Conservation (phyloP, 139 green algal genomes). For the Pleodorina starrii region DNA sequence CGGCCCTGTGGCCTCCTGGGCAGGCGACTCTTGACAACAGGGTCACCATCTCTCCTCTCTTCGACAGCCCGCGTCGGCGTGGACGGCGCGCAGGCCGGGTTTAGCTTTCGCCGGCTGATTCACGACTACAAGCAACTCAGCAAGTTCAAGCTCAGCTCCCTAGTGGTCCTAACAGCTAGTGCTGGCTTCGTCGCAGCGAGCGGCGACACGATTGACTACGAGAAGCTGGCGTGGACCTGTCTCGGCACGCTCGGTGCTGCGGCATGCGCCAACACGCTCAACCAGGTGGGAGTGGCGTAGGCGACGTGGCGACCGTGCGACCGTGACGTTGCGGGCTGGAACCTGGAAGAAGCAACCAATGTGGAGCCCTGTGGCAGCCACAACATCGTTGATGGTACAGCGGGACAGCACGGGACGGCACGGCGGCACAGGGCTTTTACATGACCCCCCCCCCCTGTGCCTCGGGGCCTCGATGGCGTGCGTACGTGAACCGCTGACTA, state of each 20-base stretch:
- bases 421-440: too few relatives aligned
- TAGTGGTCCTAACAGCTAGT: constrained; percentile 92
- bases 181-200: constrained; percentile 91
- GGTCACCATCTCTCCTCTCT: neutral
- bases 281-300: constrained; percentile 84
- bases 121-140: constrained; percentile 89
- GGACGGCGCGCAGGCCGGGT: neutral
- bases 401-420: too few relatives aligned
- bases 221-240: constrained; percentile 82
- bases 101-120: constrained; percentile 52
- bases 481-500: too few relatives aligned
- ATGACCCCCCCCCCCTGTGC: too few relatives aligned
- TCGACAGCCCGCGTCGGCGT: neutral
- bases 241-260: constrained; percentile 91
- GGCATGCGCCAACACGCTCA: constrained; percentile 95
- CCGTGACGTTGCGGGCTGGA: too few relatives aligned
- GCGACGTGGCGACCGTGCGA: too few relatives aligned
- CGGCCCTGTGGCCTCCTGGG: neutral
- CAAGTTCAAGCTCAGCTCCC: constrained; percentile 88
- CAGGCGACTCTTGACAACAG: neutral
- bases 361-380: too few relatives aligned
- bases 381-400: too few relatives aligned
- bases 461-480: too few relatives aligned
- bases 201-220: constrained; percentile 77
- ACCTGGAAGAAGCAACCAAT: too few relatives aligned